phyloP scores from a whole-genome alignment of 2,329 filamentous ascomycete genomes.

The Xylariaceae sp. region DNA sequence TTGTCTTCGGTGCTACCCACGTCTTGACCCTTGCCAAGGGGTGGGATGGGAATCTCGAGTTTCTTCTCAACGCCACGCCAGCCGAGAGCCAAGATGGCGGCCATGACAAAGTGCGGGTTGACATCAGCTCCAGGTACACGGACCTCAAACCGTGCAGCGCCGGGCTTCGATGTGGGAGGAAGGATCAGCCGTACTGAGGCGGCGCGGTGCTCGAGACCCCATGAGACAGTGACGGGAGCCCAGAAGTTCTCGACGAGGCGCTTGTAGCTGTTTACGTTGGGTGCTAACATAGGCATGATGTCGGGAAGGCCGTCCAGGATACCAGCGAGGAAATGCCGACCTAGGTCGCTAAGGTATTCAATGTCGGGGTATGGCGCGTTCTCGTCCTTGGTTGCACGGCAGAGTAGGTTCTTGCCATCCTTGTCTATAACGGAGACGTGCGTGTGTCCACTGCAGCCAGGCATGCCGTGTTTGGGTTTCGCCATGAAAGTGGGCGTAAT shows the following conservation, averaged over 20 bases:
- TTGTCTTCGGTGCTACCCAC: constrained; percentile 67
- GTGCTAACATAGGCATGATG: constrained; percentile 91
- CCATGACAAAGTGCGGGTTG: constrained; percentile 81
- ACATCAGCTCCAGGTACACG: constrained; percentile 91
- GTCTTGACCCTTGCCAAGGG: constrained; percentile 78
- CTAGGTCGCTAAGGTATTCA: constrained; percentile 75
- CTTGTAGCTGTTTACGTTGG: constrained; percentile 97
- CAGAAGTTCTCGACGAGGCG: constrained; percentile 98
- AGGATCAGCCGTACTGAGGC: constrained; percentile 86
- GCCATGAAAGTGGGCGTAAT: constrained; percentile 99
- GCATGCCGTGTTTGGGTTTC: constrained; percentile 84
- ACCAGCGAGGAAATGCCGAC: constrained; percentile 88
- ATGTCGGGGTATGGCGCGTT: constrained; percentile 70
- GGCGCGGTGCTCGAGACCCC: constrained; percentile 92
- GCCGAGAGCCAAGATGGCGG: constrained; percentile 79
- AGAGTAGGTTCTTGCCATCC: constrained; percentile 78
- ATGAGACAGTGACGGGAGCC: constrained; percentile 95
- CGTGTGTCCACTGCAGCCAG: constrained; percentile 94
- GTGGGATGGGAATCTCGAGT: constrained; percentile 73
- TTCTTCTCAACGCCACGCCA: constrained; percentile 93
- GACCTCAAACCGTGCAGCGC: constrained; percentile 86
- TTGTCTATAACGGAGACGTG: constrained; percentile 83
- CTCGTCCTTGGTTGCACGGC: constrained; percentile 64
- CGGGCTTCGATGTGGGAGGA: constrained; percentile 76
- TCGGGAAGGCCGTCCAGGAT: constrained; percentile 84